Evolutionary conservation across 495 filamentous ascomycete species (phyloP).

Genomic region (Geoglossum glabrum): DNA sequence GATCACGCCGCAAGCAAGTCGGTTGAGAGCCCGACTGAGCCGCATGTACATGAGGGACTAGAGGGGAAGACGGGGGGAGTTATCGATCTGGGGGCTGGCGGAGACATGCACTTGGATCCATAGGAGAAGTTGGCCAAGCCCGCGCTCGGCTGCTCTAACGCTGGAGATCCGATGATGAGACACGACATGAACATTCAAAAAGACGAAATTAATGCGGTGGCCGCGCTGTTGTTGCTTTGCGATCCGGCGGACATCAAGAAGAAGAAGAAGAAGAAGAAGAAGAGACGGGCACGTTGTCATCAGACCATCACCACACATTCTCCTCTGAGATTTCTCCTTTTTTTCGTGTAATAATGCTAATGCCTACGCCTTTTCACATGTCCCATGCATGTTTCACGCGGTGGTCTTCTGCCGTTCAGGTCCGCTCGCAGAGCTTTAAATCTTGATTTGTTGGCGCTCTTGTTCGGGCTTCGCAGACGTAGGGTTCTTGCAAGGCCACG

Average conservation of each 20-base stretch:
- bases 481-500: not conserved
- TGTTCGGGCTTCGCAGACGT: not conserved
- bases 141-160: not conserved
- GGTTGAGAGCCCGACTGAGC: not conserved
- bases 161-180: conserved; percentile 1
- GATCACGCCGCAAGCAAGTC: not conserved
- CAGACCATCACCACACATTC: not conserved
- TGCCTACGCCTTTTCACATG: not conserved
- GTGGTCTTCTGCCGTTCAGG: not conserved
- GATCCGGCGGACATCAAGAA: not conserved
- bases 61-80: not conserved
- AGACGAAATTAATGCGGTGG: not conserved
- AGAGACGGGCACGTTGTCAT: not conserved
- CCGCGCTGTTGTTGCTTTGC: not conserved
- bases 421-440: not conserved
- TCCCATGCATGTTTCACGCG: not conserved
- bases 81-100: not conserved
- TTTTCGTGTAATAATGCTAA: conserved; percentile 2
- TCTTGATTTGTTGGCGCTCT: not conserved
- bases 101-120: not conserved
- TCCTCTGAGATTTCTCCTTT: not conserved
- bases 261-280: no score
- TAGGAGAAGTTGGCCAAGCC: not conserved
- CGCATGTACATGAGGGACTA: not conserved
- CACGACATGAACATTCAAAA: not conserved